These are phyloP conservation scores for Limnomonas spitsbergensis DNA, from an alignment of 139 green algal species.

Conservation along the genomic window DNA sequence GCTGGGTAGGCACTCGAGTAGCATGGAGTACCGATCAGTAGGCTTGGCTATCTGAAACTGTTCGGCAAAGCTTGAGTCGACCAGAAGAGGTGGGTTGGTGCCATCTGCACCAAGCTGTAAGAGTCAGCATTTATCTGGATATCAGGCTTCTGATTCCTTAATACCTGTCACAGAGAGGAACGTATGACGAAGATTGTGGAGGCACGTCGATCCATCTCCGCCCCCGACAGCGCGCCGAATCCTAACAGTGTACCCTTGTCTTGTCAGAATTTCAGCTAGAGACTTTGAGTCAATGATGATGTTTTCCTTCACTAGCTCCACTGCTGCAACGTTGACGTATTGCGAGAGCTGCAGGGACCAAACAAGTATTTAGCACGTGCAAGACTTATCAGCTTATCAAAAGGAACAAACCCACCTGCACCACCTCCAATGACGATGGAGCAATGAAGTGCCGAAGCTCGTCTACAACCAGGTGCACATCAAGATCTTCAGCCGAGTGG, in stretches of 20 bases:
- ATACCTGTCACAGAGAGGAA: slow-evolving; percentile 30
- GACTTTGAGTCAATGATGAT: not conserved
- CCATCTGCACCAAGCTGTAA: not conserved
- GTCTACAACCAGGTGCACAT: not conserved
- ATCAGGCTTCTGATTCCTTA: not conserved
- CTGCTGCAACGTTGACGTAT: not conserved
- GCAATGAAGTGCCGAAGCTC: not conserved
- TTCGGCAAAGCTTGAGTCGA: not conserved
- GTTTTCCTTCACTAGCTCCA: not conserved
- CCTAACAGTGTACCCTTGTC: not conserved
- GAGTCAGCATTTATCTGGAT: not conserved
- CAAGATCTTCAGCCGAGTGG: not conserved
- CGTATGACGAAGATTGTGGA: slow-evolving; percentile 46
- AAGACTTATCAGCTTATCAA: not conserved
- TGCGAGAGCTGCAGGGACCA: not conserved
- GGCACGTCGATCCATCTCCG: slow-evolving; percentile 41
- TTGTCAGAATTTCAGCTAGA: not conserved
- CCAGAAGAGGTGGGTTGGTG: not conserved
- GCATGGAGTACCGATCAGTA: slow-evolving; percentile 1
- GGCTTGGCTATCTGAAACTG: not conserved
- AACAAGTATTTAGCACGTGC: no score
- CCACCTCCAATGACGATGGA: not conserved
- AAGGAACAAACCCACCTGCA: not conserved
- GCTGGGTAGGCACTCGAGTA: slow-evolving; percentile 36
- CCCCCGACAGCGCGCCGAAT: not conserved